Evolutionary conservation across 2,329 filamentous ascomycete genomes (phyloP), one percentile per base, ranked within the genome.

Genomic region (Didymosphaeria variabile): DNA sequence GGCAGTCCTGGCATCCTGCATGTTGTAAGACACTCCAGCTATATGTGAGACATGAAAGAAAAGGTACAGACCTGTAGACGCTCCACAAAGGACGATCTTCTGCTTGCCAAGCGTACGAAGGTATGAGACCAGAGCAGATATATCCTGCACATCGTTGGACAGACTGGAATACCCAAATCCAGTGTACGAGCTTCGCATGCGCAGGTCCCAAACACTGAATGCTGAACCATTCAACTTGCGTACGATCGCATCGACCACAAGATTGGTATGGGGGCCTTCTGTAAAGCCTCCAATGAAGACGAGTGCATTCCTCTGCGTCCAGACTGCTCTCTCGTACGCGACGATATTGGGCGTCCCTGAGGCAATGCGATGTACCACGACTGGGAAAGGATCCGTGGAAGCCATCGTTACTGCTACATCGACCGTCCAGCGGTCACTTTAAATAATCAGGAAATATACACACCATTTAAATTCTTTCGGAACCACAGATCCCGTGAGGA

Each of bases 171-270:
- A 63, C 5, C 66, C 67, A 47, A 66, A 69, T 0, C 67, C 65
- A 2, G 62, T 62, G 46, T 70, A 69, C 15, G 63, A 66, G 23
- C 63, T 69, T 9, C 63, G 65, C 63, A 67, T 69, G n/a, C 67
- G 63, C 23, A 65, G 62, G 9, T 69, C 62, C 62, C 67, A 70
- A 8, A 65, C 45, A 3, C 58, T 61, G 26, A 65, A 69, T 3
- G 51, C 17, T 19, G 51, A 32, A 26, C 6, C n/a, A 55, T 19
- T 45, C 46, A 29, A 7, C 19, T 2, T 26, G 55, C 53, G 17
- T 7, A 36, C 23, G 10, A 69, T 17, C n/a, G 32, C 51, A 6
- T 57, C 40, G 13, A 62, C 9, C 3, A 55, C 51, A 1, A 31
- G 46, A 36, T 59, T 52, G 15, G 60, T 66, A 34, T 70, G 66